Conservation (phyloP, 148 eudicot species). For the Vaccinium darrowii region DNA sequence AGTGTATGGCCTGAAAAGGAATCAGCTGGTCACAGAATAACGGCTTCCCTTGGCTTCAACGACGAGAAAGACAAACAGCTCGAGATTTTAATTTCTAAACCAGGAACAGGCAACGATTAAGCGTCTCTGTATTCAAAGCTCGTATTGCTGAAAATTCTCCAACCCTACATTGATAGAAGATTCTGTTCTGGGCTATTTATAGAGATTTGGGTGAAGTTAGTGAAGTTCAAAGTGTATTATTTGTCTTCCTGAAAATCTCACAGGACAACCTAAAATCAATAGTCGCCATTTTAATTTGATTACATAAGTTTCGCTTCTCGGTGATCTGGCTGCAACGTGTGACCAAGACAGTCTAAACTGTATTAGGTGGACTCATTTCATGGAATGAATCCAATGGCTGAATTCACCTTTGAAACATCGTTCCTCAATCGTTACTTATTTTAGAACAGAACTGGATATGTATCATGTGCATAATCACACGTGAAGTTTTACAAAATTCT, state of each 20-base stretch:
- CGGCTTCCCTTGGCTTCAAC: slow-evolving; percentile 67
- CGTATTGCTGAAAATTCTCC: slow-evolving; percentile 21
- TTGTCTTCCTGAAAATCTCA: slow-evolving; percentile 15
- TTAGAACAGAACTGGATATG: background rate
- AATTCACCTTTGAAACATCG: background rate
- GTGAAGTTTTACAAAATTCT: background rate
- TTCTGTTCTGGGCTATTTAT: slow-evolving; percentile 11
- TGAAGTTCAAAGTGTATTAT: background rate
- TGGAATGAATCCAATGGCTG: background rate
- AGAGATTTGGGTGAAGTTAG: background rate
- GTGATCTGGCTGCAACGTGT: background rate
- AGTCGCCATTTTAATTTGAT: background rate
- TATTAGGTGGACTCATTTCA: background rate
- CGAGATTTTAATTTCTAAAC: slow-evolving; percentile 48
- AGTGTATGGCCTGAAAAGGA: slow-evolving; percentile 70
- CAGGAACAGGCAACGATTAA: slow-evolving; percentile 30
- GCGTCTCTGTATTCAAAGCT: background rate
- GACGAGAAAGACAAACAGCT: slow-evolving; percentile 57
- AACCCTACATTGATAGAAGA: background rate
- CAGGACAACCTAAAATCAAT: background rate
- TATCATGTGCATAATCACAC: background rate
- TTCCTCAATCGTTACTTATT: background rate
- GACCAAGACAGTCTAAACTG: background rate
- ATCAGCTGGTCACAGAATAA: slow-evolving; percentile 64
- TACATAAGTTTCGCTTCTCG: background rate